Percentiles rank a stretch among this genome's conserved stretches.
phyloP scores from a whole-genome alignment of 129 eudicot species.

The Daucus carota region DH1_v3.0 NC_030389.2:20904001-20904500 shows the following conservation, averaged over 20 bases:
- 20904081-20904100: neutral
- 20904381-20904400: neutral
- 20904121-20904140: neutral
- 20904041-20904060: neutral
- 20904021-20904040: too few relatives aligned
- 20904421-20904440: too few relatives aligned
- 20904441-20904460: too few relatives aligned
- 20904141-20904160: constrained; percentile 1
- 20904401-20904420: too few relatives aligned
- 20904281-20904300: neutral
- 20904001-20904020: too few relatives aligned
- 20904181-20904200: too few relatives aligned
- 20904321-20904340: too few relatives aligned
- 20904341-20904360: too few relatives aligned
- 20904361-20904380: neutral
- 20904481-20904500: too few relatives aligned
- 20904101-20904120: neutral
- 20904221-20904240: neutral
- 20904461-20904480: too few relatives aligned
- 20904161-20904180: neutral
- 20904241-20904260: neutral
- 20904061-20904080: neutral
- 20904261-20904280: neutral
- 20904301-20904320: too few relatives aligned
- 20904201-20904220: neutral